Evolutionary conservation across 345 rosid species (phyloP).

Genomic region (Eucalyptus cladocalyx): DNA sequence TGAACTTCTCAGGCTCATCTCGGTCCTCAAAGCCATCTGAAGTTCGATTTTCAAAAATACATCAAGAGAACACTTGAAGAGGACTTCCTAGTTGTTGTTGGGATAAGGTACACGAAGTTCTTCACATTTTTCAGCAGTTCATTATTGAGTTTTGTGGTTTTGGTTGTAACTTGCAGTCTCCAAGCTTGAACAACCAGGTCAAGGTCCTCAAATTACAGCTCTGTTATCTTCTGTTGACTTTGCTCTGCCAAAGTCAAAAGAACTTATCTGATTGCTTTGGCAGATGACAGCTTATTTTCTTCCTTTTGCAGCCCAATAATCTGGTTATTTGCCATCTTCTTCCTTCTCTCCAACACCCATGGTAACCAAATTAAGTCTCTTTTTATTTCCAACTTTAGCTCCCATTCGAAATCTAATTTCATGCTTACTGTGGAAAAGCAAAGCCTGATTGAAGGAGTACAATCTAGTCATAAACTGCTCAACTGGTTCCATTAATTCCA

Average conservation of each 20-base stretch:
- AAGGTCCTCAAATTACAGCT: not conserved
- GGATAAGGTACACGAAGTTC: slow-evolving; percentile 17
- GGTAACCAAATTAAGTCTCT: not conserved
- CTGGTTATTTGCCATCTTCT: slow-evolving; percentile 18
- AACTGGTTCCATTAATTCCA: not conserved
- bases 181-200: not conserved
- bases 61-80: slow-evolving; percentile 28
- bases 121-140: not conserved
- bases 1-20: slow-evolving; percentile 11
- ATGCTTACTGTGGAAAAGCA: not conserved
- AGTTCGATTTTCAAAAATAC: slow-evolving; percentile 28
- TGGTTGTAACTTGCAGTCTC: not conserved
- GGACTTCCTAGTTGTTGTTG: slow-evolving; percentile 21
- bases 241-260: not conserved
- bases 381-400: not conserved
- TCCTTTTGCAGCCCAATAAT: slow-evolving; percentile 11
- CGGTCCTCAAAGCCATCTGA: slow-evolving; percentile 7
- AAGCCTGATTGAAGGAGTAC: not conserved
- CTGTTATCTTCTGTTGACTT: not conserved
- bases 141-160: not conserved
- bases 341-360: slow-evolving; percentile 20
- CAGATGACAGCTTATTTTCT: not conserved
- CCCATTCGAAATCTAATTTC: not conserved
- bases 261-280: not conserved
- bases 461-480: not conserved